Evolutionary conservation across 179 eudicot species (phyloP), one percentile per base, ranked within the genome.

Genomic region (Beta corolliflora): DNA sequence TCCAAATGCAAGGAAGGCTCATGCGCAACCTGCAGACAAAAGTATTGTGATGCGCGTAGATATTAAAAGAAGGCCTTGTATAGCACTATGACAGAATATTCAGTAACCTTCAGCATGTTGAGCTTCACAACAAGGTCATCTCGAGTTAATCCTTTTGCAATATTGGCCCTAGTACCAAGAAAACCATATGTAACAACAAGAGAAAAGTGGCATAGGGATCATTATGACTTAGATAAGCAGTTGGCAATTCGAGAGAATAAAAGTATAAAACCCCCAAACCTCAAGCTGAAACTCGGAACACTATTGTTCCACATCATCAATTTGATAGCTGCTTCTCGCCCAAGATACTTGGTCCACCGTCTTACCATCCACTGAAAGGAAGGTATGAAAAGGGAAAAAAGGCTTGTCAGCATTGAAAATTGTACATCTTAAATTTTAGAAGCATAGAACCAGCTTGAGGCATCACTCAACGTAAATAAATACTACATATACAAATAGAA

Each of bases 251-350:
- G 50, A 13, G 56, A 55, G n/a, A n/a, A 78, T 58, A 53, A 25
- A 25, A 55, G 76, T 56, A 68, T 16, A 66, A 77, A 63, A 80
- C 21, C 59, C 13, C 36, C 52, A 56, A 59, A 94, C 98, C 99
- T 94, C 81, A 96, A 86, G 86, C 99, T 90, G 76, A 91, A 96
- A 81, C 82, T 84, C 68, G 99, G 98, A 84, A 89, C 90, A 74
- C 85, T 85, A 81, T 96, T 96, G 83, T 96, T 96, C 99, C 98
- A 94, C 58, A 77, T 90, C 99, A 96, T 96, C 80, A 96, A 82
- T 88, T 90, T 86, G 61, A 94, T 84, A 83, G 99, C 91, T 84
- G 86, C 91, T 73, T 93, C 97, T 79, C 61, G 89, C 73, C 99
- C 99, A 48, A 96, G 83, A 81, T 88, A 77, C 84, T 89, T 93